These are phyloP conservation scores for Pelargonium myrrhifolium DNA, from an alignment of 441 rosid genomes.

Conservation along the genomic window DNA sequence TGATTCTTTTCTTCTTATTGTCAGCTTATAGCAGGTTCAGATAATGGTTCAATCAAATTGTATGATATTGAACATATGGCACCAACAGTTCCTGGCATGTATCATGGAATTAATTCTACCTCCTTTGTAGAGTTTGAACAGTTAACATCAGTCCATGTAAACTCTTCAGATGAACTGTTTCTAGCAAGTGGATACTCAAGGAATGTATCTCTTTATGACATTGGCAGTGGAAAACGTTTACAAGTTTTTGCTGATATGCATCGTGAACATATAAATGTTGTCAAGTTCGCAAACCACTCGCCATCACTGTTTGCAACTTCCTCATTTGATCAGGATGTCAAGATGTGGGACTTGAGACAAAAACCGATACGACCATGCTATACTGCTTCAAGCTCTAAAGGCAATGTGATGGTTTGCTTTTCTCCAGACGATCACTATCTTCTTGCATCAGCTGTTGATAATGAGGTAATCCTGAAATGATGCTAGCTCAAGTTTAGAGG, in stretches of 20 bases:
- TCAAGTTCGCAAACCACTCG: constrained; percentile 80
- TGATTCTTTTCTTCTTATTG: constrained; percentile 6
- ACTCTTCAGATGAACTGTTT: constrained; percentile 74
- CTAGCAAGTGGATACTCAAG: constrained; percentile 92
- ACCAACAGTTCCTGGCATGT: constrained; percentile 26
- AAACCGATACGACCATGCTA: constrained; percentile 71
- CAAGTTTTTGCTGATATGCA: constrained; percentile 83
- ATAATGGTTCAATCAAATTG: constrained; percentile 71
- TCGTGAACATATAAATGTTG: constrained; percentile 82
- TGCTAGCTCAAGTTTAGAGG: too few species aligned
- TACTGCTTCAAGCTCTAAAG: constrained; percentile 69
- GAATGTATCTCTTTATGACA: constrained; percentile 80
- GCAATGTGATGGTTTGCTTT: constrained; percentile 98
- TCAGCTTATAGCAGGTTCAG: constrained; percentile 97
- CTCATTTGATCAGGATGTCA: constrained; percentile 83
- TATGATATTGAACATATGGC: constrained; percentile 54
- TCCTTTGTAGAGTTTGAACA: constrained; percentile 84
- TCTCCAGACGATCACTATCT: constrained; percentile 96
- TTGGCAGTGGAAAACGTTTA: constrained; percentile 56
- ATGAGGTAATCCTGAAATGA: constrained; percentile 53
- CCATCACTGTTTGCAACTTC: constrained; percentile 84
- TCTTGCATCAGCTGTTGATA: constrained; percentile 89
- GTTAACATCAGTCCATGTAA: constrained; percentile 86
- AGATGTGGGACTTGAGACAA: constrained; percentile 90
- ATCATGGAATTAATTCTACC: constrained; percentile 34